Evolutionary conservation across 495 filamentous ascomycete species (phyloP).

Genomic region (Penicillium tannophilum): DNA sequence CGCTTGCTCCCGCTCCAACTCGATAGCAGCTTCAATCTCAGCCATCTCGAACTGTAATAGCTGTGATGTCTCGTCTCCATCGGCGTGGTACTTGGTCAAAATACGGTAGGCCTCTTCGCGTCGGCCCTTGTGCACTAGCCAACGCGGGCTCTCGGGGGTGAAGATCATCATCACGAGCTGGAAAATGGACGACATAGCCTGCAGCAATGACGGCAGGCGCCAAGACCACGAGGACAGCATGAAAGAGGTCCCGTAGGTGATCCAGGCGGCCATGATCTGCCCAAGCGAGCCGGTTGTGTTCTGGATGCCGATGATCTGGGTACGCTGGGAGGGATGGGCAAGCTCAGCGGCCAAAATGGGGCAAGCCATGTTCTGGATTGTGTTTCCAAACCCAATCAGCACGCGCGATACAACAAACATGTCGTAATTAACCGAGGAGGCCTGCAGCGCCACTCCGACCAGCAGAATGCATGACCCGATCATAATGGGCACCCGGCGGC

Average conservation of each 20-base stretch:
- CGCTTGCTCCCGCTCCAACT: conserved; percentile 2
- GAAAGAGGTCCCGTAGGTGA: conserved; percentile 2
- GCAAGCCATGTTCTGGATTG: conserved; percentile 53
- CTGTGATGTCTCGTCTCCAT: conserved; percentile 29
- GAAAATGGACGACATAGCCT: conserved; percentile 21
- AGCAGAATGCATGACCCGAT: conserved; percentile 6
- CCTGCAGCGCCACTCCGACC: conserved; percentile 9
- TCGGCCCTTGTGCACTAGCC: conserved; percentile 41
- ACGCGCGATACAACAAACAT: conserved; percentile 10
- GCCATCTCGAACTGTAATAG: conserved; percentile 4
- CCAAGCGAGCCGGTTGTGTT: background rate
- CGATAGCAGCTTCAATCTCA: conserved; percentile 6
- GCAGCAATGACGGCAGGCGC: conserved; percentile 25
- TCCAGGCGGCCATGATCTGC: conserved; percentile 1
- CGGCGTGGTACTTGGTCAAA: conserved; percentile 37
- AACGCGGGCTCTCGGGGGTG: conserved; percentile 48
- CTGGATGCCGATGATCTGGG: background rate
- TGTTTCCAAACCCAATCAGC: conserved; percentile 8
- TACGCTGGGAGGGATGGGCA: conserved; percentile 52
- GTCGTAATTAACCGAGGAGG: background rate
- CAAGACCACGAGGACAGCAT: conserved; percentile 17
- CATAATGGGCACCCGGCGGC: conserved; percentile 6
- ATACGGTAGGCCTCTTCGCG: conserved; percentile 37
- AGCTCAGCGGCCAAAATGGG: conserved; percentile 59
- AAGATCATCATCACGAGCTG: conserved; percentile 19